Conservation (phyloP, 192 early-diverging fungal genomes). For the Phlyctochytrium planicorne region DNA sequence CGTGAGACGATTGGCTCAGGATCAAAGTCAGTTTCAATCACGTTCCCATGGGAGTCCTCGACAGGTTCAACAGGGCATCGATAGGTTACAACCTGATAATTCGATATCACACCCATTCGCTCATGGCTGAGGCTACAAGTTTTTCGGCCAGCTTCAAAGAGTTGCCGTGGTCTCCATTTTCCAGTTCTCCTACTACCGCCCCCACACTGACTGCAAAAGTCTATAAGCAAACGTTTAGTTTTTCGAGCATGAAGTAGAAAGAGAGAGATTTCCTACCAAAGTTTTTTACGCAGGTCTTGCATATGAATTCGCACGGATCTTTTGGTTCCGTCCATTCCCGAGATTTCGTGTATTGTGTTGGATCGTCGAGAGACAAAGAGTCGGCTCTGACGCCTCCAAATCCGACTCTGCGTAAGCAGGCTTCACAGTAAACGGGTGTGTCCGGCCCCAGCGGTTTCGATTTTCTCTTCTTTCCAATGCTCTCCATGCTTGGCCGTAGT, state of each 20-base stretch:
- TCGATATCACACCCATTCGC: slow-evolving; percentile 27
- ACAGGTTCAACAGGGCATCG: background rate
- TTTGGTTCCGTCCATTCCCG: background rate
- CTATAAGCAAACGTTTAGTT: background rate
- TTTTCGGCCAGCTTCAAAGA: slow-evolving; percentile 35
- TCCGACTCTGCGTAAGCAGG: background rate
- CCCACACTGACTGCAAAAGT: slow-evolving; percentile 20
- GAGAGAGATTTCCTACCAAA: background rate
- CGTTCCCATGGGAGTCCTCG: background rate
- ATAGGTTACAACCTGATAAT: slow-evolving; percentile 14
- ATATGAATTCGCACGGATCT: background rate
- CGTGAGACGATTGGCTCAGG: background rate
- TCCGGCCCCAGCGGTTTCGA: no score
- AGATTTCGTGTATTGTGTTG: background rate
- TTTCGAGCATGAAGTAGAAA: background rate
- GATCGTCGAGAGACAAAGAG: background rate
- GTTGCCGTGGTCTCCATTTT: slow-evolving; percentile 38
- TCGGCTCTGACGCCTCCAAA: background rate
- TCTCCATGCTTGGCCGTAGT: no score
- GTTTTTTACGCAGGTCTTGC: background rate
- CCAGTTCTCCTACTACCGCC: slow-evolving; percentile 37
- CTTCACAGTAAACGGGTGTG: background rate
- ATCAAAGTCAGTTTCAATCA: background rate
- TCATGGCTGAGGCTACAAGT: slow-evolving; percentile 41
- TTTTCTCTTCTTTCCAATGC: no score